Evolutionary conservation across 306 rosid genomes (phyloP).

Genomic region (Lathyrus tuberosus): DNA sequence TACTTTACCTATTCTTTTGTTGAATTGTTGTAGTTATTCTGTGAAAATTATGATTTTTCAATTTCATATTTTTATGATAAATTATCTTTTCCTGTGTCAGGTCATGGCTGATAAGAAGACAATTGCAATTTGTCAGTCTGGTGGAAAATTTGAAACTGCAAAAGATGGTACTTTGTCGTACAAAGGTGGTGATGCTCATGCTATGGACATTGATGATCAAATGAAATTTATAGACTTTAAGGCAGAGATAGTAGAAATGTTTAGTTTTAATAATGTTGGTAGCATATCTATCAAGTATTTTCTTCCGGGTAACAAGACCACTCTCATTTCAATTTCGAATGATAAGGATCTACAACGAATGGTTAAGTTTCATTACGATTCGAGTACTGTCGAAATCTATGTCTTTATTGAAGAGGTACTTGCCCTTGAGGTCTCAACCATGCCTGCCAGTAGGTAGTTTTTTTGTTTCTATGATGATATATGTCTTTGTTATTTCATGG

Average conservation of each 20-base stretch:
- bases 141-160: slow-evolving; percentile 74
- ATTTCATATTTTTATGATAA: neutral
- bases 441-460: slow-evolving; percentile 96
- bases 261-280: slow-evolving; percentile 49
- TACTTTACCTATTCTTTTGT: too few species aligned
- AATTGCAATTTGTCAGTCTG: slow-evolving; percentile 90
- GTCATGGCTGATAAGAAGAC: slow-evolving; percentile 69
- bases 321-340: slow-evolving; percentile 88
- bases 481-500: slow-evolving; percentile 30
- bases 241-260: slow-evolving; percentile 81
- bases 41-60: neutral
- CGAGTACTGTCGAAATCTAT: slow-evolving; percentile 66
- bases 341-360: slow-evolving; percentile 93
- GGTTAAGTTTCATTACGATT: slow-evolving; percentile 78
- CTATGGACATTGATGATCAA: slow-evolving; percentile 80
- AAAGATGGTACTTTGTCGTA: slow-evolving; percentile 76
- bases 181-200: slow-evolving; percentile 86
- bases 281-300: slow-evolving; percentile 75
- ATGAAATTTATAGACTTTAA: slow-evolving; percentile 73
- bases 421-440: slow-evolving; percentile 68
- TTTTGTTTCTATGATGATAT: slow-evolving; percentile 44
- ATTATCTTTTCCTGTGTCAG: slow-evolving; percentile 44
- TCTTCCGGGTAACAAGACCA: slow-evolving; percentile 89
- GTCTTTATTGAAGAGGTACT: slow-evolving; percentile 63
- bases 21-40: slow-evolving; percentile 2